Base-by-base conservation (phyloP, 2,329 filamentous ascomycete species). In the Sporothrix curviconia region DNA sequence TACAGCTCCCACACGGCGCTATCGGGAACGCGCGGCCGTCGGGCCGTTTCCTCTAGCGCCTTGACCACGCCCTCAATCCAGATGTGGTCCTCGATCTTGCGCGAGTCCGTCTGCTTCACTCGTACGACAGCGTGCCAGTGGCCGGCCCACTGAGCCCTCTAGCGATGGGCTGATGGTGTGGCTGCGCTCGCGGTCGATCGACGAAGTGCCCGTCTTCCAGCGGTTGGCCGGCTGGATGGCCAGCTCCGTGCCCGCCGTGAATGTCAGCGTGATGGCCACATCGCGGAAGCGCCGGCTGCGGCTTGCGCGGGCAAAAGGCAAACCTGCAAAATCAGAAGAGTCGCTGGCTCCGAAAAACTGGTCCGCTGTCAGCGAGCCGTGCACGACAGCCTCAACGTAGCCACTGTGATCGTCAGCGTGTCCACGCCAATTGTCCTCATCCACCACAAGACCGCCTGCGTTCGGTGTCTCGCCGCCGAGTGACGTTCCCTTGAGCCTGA, bases 11-110 rank as follows among this genome's bases (percentile, higher is more conserved):
- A 42, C 2, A 53, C 37, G 50, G 50, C 50, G 24, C 50, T 42
- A 37, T 53, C 50, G 9, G 50, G n/a, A 14, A 32, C 37, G 36
- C 36, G 17, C 25, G 30, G 15, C 50, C 50, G 17, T 53, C 50
- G 50, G 50, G 22, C 50, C 50, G 50, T n/a, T n/a, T n/a, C n/a
- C 50, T 42, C n/a, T 32, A 53, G 50, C 36, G 50, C 50, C 37
- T 32, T 43, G 37, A 53, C 37, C 37, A 53, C 24, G 12, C 36
- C 50, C 28, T 53, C 50, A 4, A 42, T 53, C 50, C 36, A 53
- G 24, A 53, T 37, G 17, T 53, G 50, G 50, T 53, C 50, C 4
- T 53, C 50, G 34, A 53, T 53, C 50, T 43, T 42, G 25, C 37
- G 50, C 25, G 50, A 42, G 37, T 42, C 50, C 25, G 37, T 53